Base-by-base conservation (phyloP, 164 flowering plant species). In the Stephania yunnanensis region DNA sequence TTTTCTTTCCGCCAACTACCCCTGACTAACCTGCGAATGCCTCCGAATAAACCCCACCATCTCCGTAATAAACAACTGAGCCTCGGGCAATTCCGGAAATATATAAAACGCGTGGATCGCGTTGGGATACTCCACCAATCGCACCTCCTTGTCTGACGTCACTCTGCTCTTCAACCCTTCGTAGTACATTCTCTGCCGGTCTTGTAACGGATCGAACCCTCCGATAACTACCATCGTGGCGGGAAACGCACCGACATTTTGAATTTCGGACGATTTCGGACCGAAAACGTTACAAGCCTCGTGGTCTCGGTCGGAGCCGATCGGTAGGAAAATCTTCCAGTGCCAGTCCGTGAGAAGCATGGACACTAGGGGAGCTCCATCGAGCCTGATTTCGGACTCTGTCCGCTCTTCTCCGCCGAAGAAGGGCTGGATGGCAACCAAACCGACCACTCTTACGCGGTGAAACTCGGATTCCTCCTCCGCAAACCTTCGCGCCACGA, bases 351-450 rank as follows among this genome's bases (percentile, higher is more conserved):
- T 46, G 6, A 70, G 50, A 8, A 75, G 55, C 53, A 77, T 10
- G 0, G 76, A 20, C 17, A 84, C 44, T 0, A 78, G 0, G 5
- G 80, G 76, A 4, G 19, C 77, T 9, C 64, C 46, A 2, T 0
- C 48, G 10, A 84, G 66, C 6, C 71, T 69, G 1, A 50, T 77
- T 76, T 86, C 87, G 13, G 86, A 78, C 12, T 80, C 82, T 0
- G 80, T 80, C 31, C 89, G 71, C 30, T 82, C 87, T 65, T 83
- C 80, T n/a, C 84, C 89, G 0, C 89, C 89, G 29, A 82, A 83
- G 63, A 74, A 86, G 17, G 82, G 80, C 68, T 80, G 83, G 6
- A 77, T 74, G 25, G 78, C 25, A 13, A 80, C 20, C 22, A 71
- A 10, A 19, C 86, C 86, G 15, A 77, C 58, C 22, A 83, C 29